phyloP scores from a whole-genome alignment of 129 eudicot genomes.

The Dittrichia graveolens region DNA sequence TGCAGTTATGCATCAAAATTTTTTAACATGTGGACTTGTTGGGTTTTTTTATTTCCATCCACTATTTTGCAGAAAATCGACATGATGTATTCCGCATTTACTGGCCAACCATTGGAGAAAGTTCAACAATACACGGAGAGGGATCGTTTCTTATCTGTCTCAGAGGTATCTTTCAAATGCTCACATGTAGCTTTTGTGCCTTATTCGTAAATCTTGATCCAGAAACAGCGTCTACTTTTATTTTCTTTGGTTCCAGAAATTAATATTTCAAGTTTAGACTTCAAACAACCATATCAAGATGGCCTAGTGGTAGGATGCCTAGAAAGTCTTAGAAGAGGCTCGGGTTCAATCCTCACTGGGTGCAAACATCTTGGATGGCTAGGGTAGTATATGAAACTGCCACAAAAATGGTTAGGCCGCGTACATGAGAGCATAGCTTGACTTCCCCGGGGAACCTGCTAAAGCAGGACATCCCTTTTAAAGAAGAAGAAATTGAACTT shows the following conservation, averaged over 20 bases:
- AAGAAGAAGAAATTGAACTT: too few species aligned
- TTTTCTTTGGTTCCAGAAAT: not conserved
- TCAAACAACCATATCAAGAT: too few species aligned
- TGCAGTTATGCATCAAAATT: not conserved
- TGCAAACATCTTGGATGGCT: too few species aligned
- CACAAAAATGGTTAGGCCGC: too few species aligned
- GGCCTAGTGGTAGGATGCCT: too few species aligned
- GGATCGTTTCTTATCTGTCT: conserved; percentile 77
- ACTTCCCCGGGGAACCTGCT: too few species aligned
- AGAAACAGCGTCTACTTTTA: not conserved
- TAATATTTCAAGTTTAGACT: not conserved
- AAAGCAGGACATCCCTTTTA: too few species aligned
- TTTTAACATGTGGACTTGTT: conserved; percentile 1
- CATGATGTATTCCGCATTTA: conserved; percentile 83
- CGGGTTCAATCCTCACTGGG: too few species aligned
- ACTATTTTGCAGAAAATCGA: conserved; percentile 69
- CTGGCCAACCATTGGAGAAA: conserved; percentile 80
- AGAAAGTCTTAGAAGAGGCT: too few species aligned
- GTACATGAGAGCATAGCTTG: too few species aligned
- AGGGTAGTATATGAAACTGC: too few species aligned
- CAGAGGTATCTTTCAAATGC: conserved; percentile 60
- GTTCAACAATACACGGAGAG: conserved; percentile 82
- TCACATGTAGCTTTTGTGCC: conserved; percentile 10
- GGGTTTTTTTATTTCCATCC: not conserved
- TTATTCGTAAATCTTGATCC: not conserved